Percentiles rank a stretch among this genome's conserved stretches.
Conservation (phyloP, 768 basidiomycete species). For the Leucosporidium scottii region DNA sequence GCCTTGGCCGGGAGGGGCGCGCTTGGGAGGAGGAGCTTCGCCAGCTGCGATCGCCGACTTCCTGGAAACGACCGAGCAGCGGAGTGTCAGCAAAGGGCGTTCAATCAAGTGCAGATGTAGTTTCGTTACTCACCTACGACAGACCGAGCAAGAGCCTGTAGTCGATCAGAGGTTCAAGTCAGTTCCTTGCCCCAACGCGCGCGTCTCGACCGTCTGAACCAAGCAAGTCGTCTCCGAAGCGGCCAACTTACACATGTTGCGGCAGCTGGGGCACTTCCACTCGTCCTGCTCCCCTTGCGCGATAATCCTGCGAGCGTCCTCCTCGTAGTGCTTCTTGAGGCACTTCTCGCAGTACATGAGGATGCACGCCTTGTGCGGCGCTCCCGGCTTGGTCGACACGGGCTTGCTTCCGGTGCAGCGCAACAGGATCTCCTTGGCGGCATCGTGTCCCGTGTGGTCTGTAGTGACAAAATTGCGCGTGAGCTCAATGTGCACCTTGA, state of each 20-base stretch:
- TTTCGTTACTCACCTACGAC: too few species aligned
- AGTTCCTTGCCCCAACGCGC: background rate
- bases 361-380: constrained; percentile 2
- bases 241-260: constrained; percentile 3
- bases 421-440: background rate
- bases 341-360: constrained; percentile 7
- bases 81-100: background rate
- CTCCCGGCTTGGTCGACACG: background rate
- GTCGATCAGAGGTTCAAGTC: too few species aligned
- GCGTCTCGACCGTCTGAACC: background rate
- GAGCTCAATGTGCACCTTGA: too few species aligned
- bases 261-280: constrained; percentile 13
- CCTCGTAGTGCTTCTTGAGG: background rate
- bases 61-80: background rate
- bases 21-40: background rate
- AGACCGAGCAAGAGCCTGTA: too few species aligned
- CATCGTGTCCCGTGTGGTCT: constrained; percentile 12
- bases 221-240: constrained; percentile 1
- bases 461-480: background rate
- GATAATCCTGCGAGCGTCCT: background rate
- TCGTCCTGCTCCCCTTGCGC: background rate
- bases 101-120: too few species aligned
- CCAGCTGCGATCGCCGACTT: background rate
- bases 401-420: constrained; percentile 7
- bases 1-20: background rate